These are phyloP conservation scores for Neodidymelliopsis sp. DNA, from an alignment of 2,329 filamentous ascomycete species.

Conservation along the genomic window DNA sequence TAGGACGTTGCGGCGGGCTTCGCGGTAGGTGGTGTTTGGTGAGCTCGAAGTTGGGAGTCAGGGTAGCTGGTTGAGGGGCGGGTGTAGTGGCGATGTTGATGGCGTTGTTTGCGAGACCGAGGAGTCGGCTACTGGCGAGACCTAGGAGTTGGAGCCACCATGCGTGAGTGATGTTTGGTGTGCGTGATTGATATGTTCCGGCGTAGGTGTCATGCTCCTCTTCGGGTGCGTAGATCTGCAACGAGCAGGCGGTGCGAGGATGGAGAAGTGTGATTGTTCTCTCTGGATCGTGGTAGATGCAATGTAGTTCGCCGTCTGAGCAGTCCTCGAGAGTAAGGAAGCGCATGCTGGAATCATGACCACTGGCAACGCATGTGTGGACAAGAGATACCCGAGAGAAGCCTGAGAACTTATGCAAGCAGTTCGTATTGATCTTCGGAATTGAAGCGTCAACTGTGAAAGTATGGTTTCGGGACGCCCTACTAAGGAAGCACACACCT, in stretches of 20 bases:
- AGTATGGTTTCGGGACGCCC: no score
- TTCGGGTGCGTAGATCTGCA: not conserved
- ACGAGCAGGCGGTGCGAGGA: not conserved
- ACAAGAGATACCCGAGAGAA: no score
- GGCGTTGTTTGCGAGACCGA: not conserved
- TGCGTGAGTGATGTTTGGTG: not conserved
- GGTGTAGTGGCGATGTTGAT: not conserved
- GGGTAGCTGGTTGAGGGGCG: no score
- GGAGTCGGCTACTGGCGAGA: not conserved
- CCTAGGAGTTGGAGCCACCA: slow-evolving; percentile 1
- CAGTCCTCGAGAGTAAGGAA: not conserved
- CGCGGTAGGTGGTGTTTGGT: not conserved
- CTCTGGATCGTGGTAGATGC: slow-evolving; percentile 2
- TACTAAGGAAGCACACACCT: no score
- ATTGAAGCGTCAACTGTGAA: no score
- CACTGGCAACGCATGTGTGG: not conserved
- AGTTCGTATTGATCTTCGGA: no score
- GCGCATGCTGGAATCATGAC: not conserved
- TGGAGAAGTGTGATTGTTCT: not conserved
- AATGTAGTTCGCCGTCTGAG: not conserved
- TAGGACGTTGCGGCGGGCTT: not conserved
- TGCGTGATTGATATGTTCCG: not conserved
- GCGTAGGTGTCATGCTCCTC: not conserved
- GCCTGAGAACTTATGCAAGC: no score
- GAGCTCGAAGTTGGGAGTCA: not conserved